Base-by-base conservation (phyloP, 208 protist species). In the Kentomonas sorsogonicus region DNA sequence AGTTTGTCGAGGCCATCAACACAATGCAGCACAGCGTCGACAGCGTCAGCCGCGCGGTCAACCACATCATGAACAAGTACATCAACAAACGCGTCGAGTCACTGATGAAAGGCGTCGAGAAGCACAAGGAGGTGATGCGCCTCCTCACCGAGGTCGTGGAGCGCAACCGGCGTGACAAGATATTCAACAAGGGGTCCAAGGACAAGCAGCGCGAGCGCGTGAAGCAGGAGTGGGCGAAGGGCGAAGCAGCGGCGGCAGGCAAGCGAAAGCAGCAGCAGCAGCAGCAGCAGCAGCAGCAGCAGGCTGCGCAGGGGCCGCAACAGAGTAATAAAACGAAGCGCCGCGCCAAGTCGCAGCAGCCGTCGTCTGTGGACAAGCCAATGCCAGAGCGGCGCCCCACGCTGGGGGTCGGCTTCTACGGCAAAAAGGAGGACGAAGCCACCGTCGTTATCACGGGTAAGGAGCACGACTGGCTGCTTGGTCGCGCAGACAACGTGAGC, bases 91-190 rank as follows among this genome's bases (percentile, higher is more conserved):
- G 85, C 48, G 77, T 95, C 29, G 73, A 83, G 18, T 76, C 56
- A 7, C 77, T 95, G 22, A 77, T 89, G 65, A 76, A 76, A 48
- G 79, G 75, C 15, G 80, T 74, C 3, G 75, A 84, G 18, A 81
- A 76, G 55, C 84, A 84, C 55, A 77, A 86, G 54, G 76, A 89
- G 51, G 83, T 84, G 45, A 80, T 92, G 73, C 66, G 59, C 41
- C 64, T 67, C 9, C 72, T 91, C 29, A 79, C 77, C 34, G 72
- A 91, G 68, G 76, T 83, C 39, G 79, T 89, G 40, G 69, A 77
- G 61, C 70, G 70, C 33, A 89, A 83, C 57, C 72, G 66, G 3
- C 73, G 82, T 47, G 78, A 90, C 55, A 86, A 88, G 57, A 82
- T 89, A 29, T 93, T 74, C 57, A 62, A 69, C n/a, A 55, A 77